Evolutionary conservation across 2,329 filamentous ascomycete species (phyloP).

Genomic region (Phyllosticta citrichinensis): DNA sequence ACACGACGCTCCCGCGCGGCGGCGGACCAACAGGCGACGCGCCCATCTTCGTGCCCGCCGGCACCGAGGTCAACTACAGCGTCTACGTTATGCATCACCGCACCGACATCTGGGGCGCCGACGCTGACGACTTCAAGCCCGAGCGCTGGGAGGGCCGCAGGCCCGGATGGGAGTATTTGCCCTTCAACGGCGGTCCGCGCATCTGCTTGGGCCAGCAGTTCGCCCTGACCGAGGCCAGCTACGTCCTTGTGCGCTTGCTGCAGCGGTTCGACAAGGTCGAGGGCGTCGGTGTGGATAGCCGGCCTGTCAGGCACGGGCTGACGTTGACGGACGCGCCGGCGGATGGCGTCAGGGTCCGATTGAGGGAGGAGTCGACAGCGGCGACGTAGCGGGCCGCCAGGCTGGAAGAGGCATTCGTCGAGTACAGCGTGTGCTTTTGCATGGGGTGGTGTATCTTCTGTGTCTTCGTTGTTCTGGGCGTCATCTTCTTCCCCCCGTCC

Average conservation of each 20-base stretch:
- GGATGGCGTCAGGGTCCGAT: slow-evolving; percentile 23
- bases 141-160: slow-evolving; percentile 36
- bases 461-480: too few relatives aligned
- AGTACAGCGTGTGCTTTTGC: too few relatives aligned
- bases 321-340: slow-evolving; percentile 21
- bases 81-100: slow-evolving; percentile 42
- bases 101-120: slow-evolving; percentile 38
- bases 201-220: slow-evolving; percentile 25
- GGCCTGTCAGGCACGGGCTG: slow-evolving; percentile 4
- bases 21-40: slow-evolving; percentile 38
- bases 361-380: slow-evolving; percentile 15
- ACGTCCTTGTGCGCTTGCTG: slow-evolving; percentile 12
- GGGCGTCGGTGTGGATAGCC: slow-evolving; percentile 4
- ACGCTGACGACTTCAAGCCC: slow-evolving; percentile 39
- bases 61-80: slow-evolving; percentile 34
- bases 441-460: too few relatives aligned
- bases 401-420: too few relatives aligned
- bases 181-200: slow-evolving; percentile 30
- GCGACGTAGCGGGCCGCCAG: not conserved
- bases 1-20: slow-evolving; percentile 42
- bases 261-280: slow-evolving; percentile 17
- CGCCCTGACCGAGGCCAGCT: slow-evolving; percentile 15
- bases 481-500: too few relatives aligned
- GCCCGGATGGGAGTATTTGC: slow-evolving; percentile 29
- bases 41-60: slow-evolving; percentile 42